Conservation (phyloP, 116 monocot genomes). For the Zostera marina region DNA sequence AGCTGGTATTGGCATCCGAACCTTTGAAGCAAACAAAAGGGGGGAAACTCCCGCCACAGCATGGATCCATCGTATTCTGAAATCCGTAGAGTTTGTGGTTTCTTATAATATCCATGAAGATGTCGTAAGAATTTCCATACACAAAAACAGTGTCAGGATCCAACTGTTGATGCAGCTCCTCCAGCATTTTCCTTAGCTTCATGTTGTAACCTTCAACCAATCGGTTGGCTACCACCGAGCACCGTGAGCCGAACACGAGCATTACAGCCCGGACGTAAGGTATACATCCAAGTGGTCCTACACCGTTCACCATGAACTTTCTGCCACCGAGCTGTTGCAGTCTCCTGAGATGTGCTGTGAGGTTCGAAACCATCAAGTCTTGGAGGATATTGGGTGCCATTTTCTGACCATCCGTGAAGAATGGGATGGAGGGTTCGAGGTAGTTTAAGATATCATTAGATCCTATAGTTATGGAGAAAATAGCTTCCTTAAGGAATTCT, state of each 20-base stretch:
- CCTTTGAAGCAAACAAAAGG: conserved; percentile 30
- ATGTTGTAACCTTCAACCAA: conserved; percentile 23
- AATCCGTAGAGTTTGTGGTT: conserved; percentile 23
- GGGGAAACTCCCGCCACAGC: conserved; percentile 34
- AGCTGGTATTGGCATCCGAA: conserved; percentile 10
- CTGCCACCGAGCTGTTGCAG: conserved; percentile 29
- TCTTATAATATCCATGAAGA: conserved; percentile 24
- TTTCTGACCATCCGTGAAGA: conserved; percentile 11
- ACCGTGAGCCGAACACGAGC: conserved; percentile 6
- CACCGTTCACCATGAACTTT: conserved; percentile 24
- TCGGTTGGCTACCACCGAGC: conserved; percentile 12
- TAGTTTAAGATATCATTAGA: conserved; percentile 29
- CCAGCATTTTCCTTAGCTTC: conserved; percentile 14
- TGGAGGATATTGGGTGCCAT: conserved; percentile 14
- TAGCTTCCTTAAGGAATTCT: conserved; percentile 16
- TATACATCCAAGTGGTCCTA: conserved; percentile 32
- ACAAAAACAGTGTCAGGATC: conserved; percentile 20
- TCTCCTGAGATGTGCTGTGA: conserved; percentile 34
- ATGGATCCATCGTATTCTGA: conserved; percentile 21
- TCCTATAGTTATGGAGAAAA: conserved; percentile 25
- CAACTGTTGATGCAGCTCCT: conserved; percentile 15
- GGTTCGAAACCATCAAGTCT: conserved; percentile 31
- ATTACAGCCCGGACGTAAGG: conserved; percentile 21
- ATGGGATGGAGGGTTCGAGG: conserved; percentile 29
- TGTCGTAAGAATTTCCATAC: conserved; percentile 22